Conservation (phyloP, 2,329 filamentous ascomycete genomes). For the Aspergillus uvarum region DNA sequence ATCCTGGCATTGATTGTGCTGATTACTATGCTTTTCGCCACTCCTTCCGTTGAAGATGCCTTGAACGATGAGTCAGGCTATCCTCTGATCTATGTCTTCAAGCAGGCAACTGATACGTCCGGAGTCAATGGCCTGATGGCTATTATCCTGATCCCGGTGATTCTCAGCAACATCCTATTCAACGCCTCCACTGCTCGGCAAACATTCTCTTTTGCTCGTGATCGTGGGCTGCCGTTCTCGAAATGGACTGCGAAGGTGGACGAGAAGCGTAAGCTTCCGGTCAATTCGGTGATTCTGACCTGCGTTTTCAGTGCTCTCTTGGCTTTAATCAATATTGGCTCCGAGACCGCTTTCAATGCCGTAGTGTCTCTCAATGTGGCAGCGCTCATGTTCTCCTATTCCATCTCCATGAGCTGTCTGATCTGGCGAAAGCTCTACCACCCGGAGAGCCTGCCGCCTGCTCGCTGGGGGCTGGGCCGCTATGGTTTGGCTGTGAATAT, state of each 20-base stretch:
- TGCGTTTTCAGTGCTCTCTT: conserved; percentile 37
- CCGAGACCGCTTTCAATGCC: conserved; percentile 52
- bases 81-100: conserved; percentile 52
- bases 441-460: conserved; percentile 37
- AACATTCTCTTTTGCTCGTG: conserved; percentile 45
- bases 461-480: conserved; percentile 45
- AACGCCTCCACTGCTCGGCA: conserved; percentile 42
- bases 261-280: conserved; percentile 41
- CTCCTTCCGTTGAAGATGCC: conserved; percentile 34
- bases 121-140: conserved; percentile 25
- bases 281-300: conserved; percentile 39
- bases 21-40: conserved; percentile 45
- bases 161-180: conserved; percentile 42
- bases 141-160: conserved; percentile 29
- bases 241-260: conserved; percentile 41
- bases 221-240: conserved; percentile 46
- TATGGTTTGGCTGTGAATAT: conserved; percentile 48
- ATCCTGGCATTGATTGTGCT: conserved; percentile 46
- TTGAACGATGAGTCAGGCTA: conserved; percentile 45
- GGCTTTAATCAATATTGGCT: conserved; percentile 54
- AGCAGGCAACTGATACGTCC: conserved; percentile 22
- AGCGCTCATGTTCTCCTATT: conserved; percentile 52
- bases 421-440: conserved; percentile 43
- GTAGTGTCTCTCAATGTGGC: conserved; percentile 52
- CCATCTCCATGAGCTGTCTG: conserved; percentile 49